Percentiles rank a stretch among this genome's conserved stretches.
These are phyloP conservation scores for Penicillium freii DNA, from an alignment of 2,329 filamentous ascomycete genomes.

Conservation along the genomic window DNA sequence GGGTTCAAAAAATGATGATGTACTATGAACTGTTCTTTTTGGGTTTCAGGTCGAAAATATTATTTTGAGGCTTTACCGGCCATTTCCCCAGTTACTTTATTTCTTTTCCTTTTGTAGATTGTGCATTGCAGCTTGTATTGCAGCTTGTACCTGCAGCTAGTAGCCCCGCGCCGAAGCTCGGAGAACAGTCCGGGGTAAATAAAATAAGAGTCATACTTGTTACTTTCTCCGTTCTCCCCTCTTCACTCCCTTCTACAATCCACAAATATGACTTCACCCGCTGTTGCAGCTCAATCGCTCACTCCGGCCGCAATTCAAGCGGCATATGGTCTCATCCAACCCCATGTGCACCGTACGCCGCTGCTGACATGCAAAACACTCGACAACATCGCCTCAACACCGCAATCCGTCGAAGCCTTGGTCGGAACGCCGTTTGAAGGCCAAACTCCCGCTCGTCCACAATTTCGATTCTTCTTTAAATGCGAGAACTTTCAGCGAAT, in stretches of 20 bases:
- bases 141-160: not conserved
- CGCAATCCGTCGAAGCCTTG: constrained; percentile 57
- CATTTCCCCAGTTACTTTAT: constrained; percentile 2
- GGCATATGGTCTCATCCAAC: constrained; percentile 71
- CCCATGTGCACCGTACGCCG: constrained; percentile 78
- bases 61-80: constrained; percentile 9
- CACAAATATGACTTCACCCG: constrained; percentile 44
- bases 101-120: not conserved
- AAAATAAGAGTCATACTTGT: not conserved
- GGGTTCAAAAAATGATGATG: constrained; percentile 37
- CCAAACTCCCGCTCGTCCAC: constrained; percentile 60
- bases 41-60: constrained; percentile 16
- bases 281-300: constrained; percentile 48
- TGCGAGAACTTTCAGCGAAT: constrained; percentile 90
- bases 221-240: not conserved
- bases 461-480: constrained; percentile 82
- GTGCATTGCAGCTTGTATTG: not conserved
- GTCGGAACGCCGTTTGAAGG: constrained; percentile 58
- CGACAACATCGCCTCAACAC: constrained; percentile 69
- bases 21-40: constrained; percentile 34
- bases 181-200: constrained; percentile 14
- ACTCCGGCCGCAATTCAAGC: constrained; percentile 68
- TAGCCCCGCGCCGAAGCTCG: not conserved
- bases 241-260: not conserved
- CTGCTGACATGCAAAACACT: constrained; percentile 77